These are phyloP conservation scores for Cetradonia linearis DNA, from an alignment of 495 filamentous ascomycete species.

Conservation along the genomic window DNA sequence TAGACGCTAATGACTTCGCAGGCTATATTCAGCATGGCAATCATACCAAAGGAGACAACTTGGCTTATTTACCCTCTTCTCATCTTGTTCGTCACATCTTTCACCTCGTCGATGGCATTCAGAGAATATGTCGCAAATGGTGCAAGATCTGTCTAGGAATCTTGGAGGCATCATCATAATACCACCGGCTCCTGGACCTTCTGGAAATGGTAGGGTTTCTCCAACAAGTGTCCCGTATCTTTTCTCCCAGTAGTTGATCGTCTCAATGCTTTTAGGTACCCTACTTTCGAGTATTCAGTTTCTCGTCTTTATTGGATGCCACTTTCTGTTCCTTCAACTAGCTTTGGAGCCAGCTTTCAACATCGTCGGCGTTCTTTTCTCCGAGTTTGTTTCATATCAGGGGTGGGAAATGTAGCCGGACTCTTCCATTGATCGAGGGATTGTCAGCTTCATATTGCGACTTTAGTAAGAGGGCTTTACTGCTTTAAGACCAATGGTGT, in stretches of 20 bases:
- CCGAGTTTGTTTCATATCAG: no score
- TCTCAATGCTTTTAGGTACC: no score
- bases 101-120: not conserved
- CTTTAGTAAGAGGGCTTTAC: not conserved
- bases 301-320: not conserved
- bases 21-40: slow-evolving; percentile 1
- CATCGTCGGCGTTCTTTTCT: no score
- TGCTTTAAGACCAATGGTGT: not conserved
- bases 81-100: not conserved
- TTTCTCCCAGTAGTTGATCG: no score
- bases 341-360: not conserved
- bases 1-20: not conserved
- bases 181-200: not conserved
- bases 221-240: no score
- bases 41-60: not conserved
- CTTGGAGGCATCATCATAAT: not conserved
- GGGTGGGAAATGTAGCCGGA: no score
- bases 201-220: no score
- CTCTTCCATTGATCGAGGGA: no score
- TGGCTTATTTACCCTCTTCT: not conserved
- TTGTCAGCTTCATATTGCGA: not conserved
- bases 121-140: not conserved
- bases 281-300: no score
- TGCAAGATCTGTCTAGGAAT: not conserved
- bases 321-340: not conserved